Percentiles rank a stretch among this genome's conserved stretches.
These are phyloP conservation scores for Eudorina sp. DNA, from an alignment of 139 green algal genomes.

Conservation along the genomic window DNA sequence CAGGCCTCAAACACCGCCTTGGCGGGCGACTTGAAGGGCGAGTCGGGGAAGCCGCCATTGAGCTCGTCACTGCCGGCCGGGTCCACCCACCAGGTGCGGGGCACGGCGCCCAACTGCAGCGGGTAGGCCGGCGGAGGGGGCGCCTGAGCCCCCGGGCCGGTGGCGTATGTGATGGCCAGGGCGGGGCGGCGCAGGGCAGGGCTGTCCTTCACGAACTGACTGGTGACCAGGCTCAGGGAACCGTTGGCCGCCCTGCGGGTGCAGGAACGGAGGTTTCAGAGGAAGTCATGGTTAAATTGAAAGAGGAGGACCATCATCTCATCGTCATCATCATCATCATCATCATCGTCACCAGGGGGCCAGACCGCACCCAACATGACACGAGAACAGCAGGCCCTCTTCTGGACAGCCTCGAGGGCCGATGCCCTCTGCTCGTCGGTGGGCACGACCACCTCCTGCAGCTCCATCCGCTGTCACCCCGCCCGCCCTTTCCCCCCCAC, in stretches of 20 bases:
- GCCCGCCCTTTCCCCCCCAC: too few species aligned
- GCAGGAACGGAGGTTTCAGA: too few species aligned
- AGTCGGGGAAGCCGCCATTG: not conserved
- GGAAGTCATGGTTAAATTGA: too few species aligned
- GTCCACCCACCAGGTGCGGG: slow-evolving; percentile 33
- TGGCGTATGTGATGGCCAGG: slow-evolving; percentile 25
- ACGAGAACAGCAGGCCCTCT: too few species aligned
- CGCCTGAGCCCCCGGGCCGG: not conserved
- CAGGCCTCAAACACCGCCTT: slow-evolving; percentile 31
- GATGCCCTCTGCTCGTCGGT: too few species aligned
- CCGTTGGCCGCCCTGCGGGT: slow-evolving; percentile 18
- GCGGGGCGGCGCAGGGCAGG: slow-evolving; percentile 27
- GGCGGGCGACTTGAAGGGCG: slow-evolving; percentile 5
- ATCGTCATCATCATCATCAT: too few species aligned
- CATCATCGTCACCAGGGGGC: too few species aligned
- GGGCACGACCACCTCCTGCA: too few species aligned
- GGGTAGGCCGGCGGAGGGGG: not conserved
- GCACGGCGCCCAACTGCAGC: not conserved
- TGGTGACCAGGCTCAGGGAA: not conserved
- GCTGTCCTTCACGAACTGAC: not conserved
- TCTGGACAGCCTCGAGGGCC: too few species aligned
- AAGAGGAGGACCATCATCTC: too few species aligned
- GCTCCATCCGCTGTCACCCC: too few species aligned
- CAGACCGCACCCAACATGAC: too few species aligned
- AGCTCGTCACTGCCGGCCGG: not conserved